These are phyloP conservation scores for Coemansia sp. DNA, from an alignment of 192 early-diverging fungal species.

Conservation along the genomic window DNA sequence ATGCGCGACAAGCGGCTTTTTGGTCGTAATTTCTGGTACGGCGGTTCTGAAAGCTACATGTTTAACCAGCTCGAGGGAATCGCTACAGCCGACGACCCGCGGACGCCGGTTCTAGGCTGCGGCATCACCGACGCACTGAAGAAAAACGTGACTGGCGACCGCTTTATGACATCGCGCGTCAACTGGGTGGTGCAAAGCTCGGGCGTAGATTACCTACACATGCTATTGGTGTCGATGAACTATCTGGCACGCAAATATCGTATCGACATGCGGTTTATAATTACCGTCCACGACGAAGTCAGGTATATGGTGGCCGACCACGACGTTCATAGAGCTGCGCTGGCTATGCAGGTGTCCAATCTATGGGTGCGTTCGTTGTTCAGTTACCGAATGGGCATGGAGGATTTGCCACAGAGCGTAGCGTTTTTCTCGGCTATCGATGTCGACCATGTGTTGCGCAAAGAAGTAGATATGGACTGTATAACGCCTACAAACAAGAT, in stretches of 20 bases:
- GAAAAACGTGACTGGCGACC: slow-evolving; percentile 55
- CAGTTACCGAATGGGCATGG: slow-evolving; percentile 78
- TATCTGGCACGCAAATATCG: slow-evolving; percentile 76
- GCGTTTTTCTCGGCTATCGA: slow-evolving; percentile 96
- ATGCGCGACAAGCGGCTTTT: slow-evolving; percentile 29
- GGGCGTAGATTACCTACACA: slow-evolving; percentile 94
- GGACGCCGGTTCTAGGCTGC: slow-evolving; percentile 86
- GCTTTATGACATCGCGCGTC: slow-evolving; percentile 82
- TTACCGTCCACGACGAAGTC: slow-evolving; percentile 94
- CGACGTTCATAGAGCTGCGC: slow-evolving; percentile 68
- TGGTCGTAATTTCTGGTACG: slow-evolving; percentile 71
- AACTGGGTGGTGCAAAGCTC: slow-evolving; percentile 99
- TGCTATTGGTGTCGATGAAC: slow-evolving; percentile 83
- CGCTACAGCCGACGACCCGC: slow-evolving; percentile 67
- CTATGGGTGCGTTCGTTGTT: slow-evolving; percentile 92
- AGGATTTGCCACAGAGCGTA: slow-evolving; percentile 82
- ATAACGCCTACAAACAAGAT: slow-evolving; percentile 76
- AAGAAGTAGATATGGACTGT: slow-evolving; percentile 86
- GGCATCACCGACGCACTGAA: slow-evolving; percentile 85
- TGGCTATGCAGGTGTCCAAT: slow-evolving; percentile 90
- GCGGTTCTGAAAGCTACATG: slow-evolving; percentile 91
- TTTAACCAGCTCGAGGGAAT: slow-evolving; percentile 89
- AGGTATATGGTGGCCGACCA: slow-evolving; percentile 82
- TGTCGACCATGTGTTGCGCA: slow-evolving; percentile 87
- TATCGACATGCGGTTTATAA: slow-evolving; percentile 81